phyloP scores from a whole-genome alignment of 805 yeast genomes.

The Kazachstania kunashirensis region DNA sequence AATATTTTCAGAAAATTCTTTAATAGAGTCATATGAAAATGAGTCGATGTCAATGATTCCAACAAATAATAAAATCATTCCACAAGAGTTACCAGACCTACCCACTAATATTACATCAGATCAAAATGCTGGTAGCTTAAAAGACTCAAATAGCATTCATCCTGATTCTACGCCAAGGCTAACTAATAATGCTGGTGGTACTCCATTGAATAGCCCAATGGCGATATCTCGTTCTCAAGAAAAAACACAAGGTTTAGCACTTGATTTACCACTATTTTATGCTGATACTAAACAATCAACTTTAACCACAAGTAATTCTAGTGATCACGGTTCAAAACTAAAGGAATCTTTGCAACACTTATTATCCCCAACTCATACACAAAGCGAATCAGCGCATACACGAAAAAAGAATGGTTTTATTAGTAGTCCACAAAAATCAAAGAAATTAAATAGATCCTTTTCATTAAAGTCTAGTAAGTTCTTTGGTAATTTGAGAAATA shows the following conservation, averaged over 20 bases:
- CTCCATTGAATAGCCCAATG: slow-evolving; percentile 3
- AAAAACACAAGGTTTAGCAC: background rate
- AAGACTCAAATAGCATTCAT: too few species aligned
- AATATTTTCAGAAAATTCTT: slow-evolving; percentile 1
- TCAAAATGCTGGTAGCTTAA: too few species aligned
- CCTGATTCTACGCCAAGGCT: too few species aligned
- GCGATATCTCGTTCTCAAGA: background rate
- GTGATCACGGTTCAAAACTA: background rate
- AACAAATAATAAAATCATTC: background rate
- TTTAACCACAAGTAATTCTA: background rate
- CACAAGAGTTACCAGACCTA: background rate
- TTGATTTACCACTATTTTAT: slow-evolving; percentile 1
- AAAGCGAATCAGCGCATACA: background rate
- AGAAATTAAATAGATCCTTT: slow-evolving; percentile 25
- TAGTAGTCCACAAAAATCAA: background rate
- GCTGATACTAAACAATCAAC: background rate
- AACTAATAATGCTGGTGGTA: too few species aligned
- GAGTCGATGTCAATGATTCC: background rate
- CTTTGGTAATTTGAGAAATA: slow-evolving; percentile 17
- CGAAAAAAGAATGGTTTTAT: background rate
- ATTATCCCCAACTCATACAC: background rate
- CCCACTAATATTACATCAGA: background rate
- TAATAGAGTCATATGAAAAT: background rate
- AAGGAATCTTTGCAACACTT: background rate
- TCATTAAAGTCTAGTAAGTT: slow-evolving; percentile 27